Percentiles rank a stretch among this genome's conserved stretches.
Evolutionary conservation across 2,329 filamentous ascomycete genomes (phyloP).

Genomic region (Chaetomiaceae sp.): DNA sequence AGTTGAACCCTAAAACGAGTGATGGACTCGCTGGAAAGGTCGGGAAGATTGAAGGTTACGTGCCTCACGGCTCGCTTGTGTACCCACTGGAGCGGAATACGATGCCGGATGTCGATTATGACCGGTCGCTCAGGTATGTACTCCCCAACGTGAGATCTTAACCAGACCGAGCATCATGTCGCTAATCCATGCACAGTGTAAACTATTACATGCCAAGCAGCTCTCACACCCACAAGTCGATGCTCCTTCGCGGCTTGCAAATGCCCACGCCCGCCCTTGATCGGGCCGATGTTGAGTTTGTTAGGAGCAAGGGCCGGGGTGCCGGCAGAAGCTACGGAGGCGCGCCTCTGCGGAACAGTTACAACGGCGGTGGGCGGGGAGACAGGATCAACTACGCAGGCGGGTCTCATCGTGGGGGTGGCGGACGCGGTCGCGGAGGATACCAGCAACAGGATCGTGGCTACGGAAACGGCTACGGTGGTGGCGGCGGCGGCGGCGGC

Average conservation of each 20-base stretch:
- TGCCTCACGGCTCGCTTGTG: conserved; percentile 75
- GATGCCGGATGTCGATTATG: conserved; percentile 75
- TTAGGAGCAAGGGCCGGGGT: conserved; percentile 61
- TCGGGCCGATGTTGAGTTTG: conserved; percentile 67
- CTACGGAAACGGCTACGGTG: conserved; percentile 21
- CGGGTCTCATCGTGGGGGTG: conserved; percentile 11
- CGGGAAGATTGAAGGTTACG: conserved; percentile 75
- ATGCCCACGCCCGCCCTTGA: conserved; percentile 69
- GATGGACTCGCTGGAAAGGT: conserved; percentile 76
- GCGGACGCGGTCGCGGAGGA: conserved; percentile 18
- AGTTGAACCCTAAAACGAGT: conserved; percentile 69
- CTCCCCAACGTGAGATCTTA: neutral
- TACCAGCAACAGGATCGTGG: conserved; percentile 20
- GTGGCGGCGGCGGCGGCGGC: conserved; percentile 5
- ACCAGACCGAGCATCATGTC: neutral
- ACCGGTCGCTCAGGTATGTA: conserved; percentile 77
- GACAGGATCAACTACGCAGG: conserved; percentile 52
- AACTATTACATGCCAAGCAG: conserved; percentile 77
- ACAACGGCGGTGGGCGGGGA: conserved; percentile 41
- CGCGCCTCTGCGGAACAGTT: conserved; percentile 39
- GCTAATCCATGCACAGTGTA: conserved; percentile 55
- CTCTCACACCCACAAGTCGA: conserved; percentile 78
- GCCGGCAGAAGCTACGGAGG: conserved; percentile 68
- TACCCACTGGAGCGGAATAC: conserved; percentile 70
- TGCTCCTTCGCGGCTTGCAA: conserved; percentile 81